Evolutionary conservation across 2,329 filamentous ascomycete genomes (phyloP).

Genomic region (Colletotrichum neosansevieriae): DNA sequence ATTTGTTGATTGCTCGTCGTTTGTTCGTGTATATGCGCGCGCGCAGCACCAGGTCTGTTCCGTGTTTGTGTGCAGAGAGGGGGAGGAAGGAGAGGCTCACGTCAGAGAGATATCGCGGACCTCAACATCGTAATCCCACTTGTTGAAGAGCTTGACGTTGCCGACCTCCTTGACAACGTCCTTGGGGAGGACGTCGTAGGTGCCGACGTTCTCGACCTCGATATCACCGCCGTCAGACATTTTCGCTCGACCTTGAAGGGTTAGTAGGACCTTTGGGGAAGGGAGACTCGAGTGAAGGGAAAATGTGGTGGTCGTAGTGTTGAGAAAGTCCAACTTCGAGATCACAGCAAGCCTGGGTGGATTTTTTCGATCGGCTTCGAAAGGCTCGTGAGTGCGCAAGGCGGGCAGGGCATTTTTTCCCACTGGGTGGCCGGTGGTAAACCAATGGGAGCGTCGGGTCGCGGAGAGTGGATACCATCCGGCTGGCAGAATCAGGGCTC

Average conservation of each 20-base stretch:
- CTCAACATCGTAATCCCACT: conserved; percentile 98
- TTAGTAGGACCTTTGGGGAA: conserved; percentile 31
- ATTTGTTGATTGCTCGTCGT: conserved; percentile 35
- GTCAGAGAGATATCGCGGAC: conserved; percentile 99
- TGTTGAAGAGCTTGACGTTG: conserved; percentile 97
- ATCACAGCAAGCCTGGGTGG: conserved; percentile 33
- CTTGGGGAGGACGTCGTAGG: conserved; percentile 89
- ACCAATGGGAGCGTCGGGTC: conserved; percentile 52
- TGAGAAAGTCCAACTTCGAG: conserved; percentile 39
- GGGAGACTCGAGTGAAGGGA: conserved; percentile 36
- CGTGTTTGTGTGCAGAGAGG: neutral
- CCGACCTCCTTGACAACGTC: conserved; percentile 90
- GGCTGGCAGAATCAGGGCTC: conserved; percentile 52
- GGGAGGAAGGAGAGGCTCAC: conserved; percentile 59
- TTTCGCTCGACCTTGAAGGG: conserved; percentile 56
- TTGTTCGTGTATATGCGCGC: neutral
- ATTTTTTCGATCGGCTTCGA: conserved; percentile 19
- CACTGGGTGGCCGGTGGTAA: conserved; percentile 44
- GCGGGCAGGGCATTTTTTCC: conserved; percentile 49
- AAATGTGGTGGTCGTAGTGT: conserved; percentile 41
- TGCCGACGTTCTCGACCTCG: conserved; percentile 84
- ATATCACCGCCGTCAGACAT: conserved; percentile 98
- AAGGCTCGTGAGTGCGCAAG: neutral
- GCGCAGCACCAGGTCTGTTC: conserved; percentile 1
- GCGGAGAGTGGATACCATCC: conserved; percentile 46